These are phyloP conservation scores for Aplosporella prunicola DNA, from an alignment of 2,329 filamentous ascomycete genomes.

Conservation along the genomic window DNA sequence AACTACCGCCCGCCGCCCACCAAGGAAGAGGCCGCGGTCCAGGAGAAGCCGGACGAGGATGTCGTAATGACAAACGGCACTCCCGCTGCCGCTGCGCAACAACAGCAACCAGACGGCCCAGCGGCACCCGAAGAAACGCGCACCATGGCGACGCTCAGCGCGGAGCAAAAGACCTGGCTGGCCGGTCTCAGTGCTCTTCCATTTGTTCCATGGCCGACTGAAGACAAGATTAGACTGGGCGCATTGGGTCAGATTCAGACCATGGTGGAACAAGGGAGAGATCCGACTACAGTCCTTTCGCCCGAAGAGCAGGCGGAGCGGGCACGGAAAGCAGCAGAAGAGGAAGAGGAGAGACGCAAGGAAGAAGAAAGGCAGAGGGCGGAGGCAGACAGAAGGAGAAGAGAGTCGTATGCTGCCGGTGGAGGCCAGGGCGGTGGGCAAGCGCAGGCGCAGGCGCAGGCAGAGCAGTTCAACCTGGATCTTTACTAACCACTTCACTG, in stretches of 20 bases:
- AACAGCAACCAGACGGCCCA: constrained; percentile 16
- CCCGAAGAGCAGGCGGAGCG: constrained; percentile 28
- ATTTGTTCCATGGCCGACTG: constrained; percentile 69
- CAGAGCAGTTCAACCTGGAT: too few species aligned
- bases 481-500: too few species aligned
- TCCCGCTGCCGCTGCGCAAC: constrained; percentile 16
- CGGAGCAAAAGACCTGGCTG: constrained; percentile 29
- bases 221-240: constrained; percentile 59
- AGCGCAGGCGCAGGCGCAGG: too few species aligned
- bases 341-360: constrained; percentile 23
- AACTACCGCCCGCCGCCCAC: constrained; percentile 31
- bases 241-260: constrained; percentile 53
- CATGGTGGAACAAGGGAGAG: constrained; percentile 52
- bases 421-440: too few species aligned
- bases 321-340: constrained; percentile 10
- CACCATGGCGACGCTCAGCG: constrained; percentile 19
- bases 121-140: constrained; percentile 17
- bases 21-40: constrained; percentile 17
- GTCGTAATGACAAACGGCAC: constrained; percentile 21
- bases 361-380: constrained; percentile 32
- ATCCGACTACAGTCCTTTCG: constrained; percentile 42
- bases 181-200: constrained; percentile 46
- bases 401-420: constrained; percentile 2
- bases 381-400: constrained; percentile 22
- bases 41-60: constrained; percentile 13